Evolutionary conservation across 2,329 filamentous ascomycete species (phyloP).

Genomic region (Talaromyces pinophilus): DNA sequence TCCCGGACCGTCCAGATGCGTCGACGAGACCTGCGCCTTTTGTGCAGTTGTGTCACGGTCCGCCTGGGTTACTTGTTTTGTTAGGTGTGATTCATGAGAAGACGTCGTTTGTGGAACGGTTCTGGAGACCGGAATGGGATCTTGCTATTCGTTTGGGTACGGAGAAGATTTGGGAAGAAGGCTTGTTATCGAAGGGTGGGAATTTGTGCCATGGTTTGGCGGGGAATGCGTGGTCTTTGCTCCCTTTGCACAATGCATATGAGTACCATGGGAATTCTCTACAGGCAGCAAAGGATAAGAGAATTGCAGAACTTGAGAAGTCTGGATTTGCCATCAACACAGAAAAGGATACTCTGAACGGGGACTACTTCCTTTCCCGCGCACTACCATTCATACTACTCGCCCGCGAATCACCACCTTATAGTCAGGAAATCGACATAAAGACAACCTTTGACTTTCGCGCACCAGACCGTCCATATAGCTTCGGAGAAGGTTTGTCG

Average conservation of each 20-base stretch:
- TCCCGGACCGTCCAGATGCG: slow-evolving; percentile 34
- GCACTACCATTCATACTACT: slow-evolving; percentile 43
- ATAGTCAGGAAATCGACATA: slow-evolving; percentile 27
- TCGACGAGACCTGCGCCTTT: slow-evolving; percentile 31
- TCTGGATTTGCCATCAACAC: slow-evolving; percentile 23
- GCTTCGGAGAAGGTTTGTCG: slow-evolving; percentile 43
- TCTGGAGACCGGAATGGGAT: slow-evolving; percentile 45
- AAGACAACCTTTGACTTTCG: slow-evolving; percentile 35
- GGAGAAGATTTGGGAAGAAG: slow-evolving; percentile 45
- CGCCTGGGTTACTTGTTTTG: slow-evolving; percentile 41
- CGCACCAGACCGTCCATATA: slow-evolving; percentile 45
- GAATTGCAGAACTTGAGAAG: slow-evolving; percentile 25
- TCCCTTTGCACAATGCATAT: slow-evolving; percentile 40
- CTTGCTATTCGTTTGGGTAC: slow-evolving; percentile 36
- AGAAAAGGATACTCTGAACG: slow-evolving; percentile 27
- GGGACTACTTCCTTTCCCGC: slow-evolving; percentile 43
- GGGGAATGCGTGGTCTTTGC: slow-evolving; percentile 45
- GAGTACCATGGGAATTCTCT: slow-evolving; percentile 32
- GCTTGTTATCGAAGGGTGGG: slow-evolving; percentile 45
- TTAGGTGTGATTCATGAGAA: slow-evolving; percentile 38
- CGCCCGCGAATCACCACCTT: slow-evolving; percentile 41
- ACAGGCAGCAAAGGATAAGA: slow-evolving; percentile 4
- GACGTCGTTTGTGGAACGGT: slow-evolving; percentile 28
- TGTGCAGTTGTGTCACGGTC: slow-evolving; percentile 47
- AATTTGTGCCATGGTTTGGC: slow-evolving; percentile 46